Base-by-base conservation (phyloP, 2,329 filamentous ascomycete genomes). In the Aspergillus floridensis region DNA sequence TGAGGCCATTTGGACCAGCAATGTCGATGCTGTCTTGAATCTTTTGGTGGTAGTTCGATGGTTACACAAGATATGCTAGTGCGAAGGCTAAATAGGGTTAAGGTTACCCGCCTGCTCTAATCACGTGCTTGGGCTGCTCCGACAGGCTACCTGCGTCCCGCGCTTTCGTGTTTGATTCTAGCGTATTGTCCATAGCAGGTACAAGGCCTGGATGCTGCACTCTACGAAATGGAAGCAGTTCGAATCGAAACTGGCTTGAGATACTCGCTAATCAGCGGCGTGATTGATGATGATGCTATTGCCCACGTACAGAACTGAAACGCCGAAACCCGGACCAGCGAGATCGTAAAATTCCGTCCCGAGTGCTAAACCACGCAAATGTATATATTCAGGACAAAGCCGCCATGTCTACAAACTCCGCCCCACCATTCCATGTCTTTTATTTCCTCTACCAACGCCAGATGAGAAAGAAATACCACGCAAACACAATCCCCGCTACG, bases 391-490 rank as follows among this genome's bases (percentile, higher is more conserved):
- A 5, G 11, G 8, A 22, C 35, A 44, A 6, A 6, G 16, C 5
- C 22, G 11, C 35, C n/a, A 46, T 53, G 32, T 53, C 38, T 24
- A 53, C 51, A 26, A 44, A 41, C 41, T 26, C 51, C 51, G 14
- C 4, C 22, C 16, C 46, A 21, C 29, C 29, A 38, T 7, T 14
- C 46, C 26, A 22, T n/a, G 48, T 31, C 12, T 29, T 35, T 31
- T 19, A 14, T 49, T 29, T 29, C 48, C 38, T 24, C 19, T 71
- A 91, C 63, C 88, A 87, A 68, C 81, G 81, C 76, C 83, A 86
- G 58, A 88, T 80, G 66, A 93, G 76, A 76, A 86, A 90, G 31
- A 80, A 80, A 80, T 90, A 95, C 72, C 87, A 86, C 14, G 78
- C 64, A 49, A 87, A 73, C 21, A 85, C 86, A 73, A 90, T 83